Percentiles rank a stretch among this genome's conserved stretches.
Evolutionary conservation across 129 eudicot species (phyloP).

Genomic region (Calendula officinalis): DNA sequence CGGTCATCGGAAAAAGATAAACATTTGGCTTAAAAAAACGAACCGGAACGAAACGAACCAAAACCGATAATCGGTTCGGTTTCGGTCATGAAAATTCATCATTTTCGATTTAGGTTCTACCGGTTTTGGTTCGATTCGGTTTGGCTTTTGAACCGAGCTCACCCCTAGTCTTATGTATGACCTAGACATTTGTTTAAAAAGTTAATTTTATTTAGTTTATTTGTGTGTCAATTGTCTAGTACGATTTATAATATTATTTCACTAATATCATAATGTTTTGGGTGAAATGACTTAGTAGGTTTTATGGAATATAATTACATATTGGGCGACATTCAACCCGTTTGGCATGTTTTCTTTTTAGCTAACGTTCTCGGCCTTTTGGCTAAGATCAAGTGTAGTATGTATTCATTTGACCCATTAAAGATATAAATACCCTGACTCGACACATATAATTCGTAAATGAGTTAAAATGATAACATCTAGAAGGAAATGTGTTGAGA

Average conservation of each 20-base stretch:
- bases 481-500: not conserved
- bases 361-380: conserved; percentile 53
- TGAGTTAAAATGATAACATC: not conserved
- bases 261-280: not conserved
- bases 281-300: not conserved
- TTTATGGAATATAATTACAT: not conserved
- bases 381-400: conserved; percentile 90
- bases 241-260: not conserved
- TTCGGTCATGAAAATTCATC: no score
- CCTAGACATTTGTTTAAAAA: no score
- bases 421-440: not conserved
- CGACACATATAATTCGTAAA: not conserved
- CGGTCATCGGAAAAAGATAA: no score
- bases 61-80: no score
- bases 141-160: no score
- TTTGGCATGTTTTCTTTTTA: not conserved
- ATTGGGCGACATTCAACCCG: not conserved
- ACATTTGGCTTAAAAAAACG: no score
- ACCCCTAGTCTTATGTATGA: no score
- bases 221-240: no score
- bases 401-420: not conserved
- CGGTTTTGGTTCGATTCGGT: no score
- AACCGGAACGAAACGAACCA: no score
- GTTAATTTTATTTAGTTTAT: no score
- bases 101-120: no score